Base-by-base conservation (phyloP, 805 yeast species). In the Pichia paraexigua region DNA sequence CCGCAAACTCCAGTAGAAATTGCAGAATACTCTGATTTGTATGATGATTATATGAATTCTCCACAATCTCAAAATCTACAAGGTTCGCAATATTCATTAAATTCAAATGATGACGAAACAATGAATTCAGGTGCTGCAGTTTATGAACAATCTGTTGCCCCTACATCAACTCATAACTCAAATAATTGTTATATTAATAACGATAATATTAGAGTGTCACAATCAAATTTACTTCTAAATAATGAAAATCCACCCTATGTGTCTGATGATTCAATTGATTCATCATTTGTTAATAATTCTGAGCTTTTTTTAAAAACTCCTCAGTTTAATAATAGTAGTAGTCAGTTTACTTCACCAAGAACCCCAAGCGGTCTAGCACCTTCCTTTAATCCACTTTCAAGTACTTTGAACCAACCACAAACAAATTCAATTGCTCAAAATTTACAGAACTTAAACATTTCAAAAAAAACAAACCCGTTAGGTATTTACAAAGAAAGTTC, bases 21-120 rank as follows among this genome's bases (percentile, higher is more conserved):
- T 49, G 52, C 52, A 4, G 65, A 63, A 15, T 54, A 57, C 25
- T 59, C 65, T 0, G 66, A 63, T 28, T 47, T 64, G 1, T 65
- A 65, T 46, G 69, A 65, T 37, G 65, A 60, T 24, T 65, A 64
- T 45, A 18, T 65, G 41, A 54, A 55, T 20, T 56, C 57, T 8
- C 55, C 55, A 21, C 46, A 50, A 27, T 22, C 43, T 32, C 48
- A 39, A 17, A 20, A 45, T 25, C 13, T 27, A 11, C 37, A 32
- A 13, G 37, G 12, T 15, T 32, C 37, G 2, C 37, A 32, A 15
- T 32, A 32, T 32, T 32, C 37, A 32, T 15, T 32, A 32, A 32
- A 32, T 32, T 32, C 37, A 15, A 32, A 32, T 32, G 37, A 15
- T 15, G n/a, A 32, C 20, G 37, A 35, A 11, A 48, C 54, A 17